Evolutionary conservation across 2,329 filamentous ascomycete species (phyloP).

Genomic region (Nigrograna mackinnonii): DNA sequence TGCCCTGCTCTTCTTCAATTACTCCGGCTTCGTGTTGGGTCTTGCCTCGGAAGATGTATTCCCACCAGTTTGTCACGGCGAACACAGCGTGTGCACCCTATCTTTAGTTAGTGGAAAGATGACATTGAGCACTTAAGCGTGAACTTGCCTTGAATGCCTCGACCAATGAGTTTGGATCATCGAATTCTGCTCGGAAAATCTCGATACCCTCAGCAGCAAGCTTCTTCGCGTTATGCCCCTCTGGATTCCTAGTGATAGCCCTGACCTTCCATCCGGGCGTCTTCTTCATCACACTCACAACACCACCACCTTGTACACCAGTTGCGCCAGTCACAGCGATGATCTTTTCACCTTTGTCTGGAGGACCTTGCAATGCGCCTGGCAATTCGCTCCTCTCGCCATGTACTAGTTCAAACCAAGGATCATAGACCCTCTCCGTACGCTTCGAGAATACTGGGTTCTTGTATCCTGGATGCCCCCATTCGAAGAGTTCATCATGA

Average conservation of each 20-base stretch:
- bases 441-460: constrained; percentile 48
- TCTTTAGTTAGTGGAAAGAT: too few species aligned
- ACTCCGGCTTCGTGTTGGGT: constrained; percentile 36
- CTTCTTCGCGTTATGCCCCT: constrained; percentile 22
- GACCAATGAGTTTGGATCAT: constrained; percentile 20
- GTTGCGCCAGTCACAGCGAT: constrained; percentile 33
- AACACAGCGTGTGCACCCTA: constrained; percentile 35
- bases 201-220: constrained; percentile 22
- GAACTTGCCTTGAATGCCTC: constrained; percentile 18
- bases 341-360: constrained; percentile 20
- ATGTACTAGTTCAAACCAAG: constrained; percentile 49
- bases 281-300: constrained; percentile 27
- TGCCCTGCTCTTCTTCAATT: constrained; percentile 45
- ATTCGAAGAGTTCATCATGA: constrained; percentile 41
- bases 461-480: constrained; percentile 38
- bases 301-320: constrained; percentile 28
- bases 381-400: constrained; percentile 47
- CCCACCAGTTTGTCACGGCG: constrained; percentile 49
- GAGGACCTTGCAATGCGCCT: constrained; percentile 34
- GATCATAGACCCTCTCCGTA: constrained; percentile 52
- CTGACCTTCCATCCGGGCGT: constrained; percentile 24
- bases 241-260: constrained; percentile 21
- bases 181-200: constrained; percentile 21
- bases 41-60: constrained; percentile 30
- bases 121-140: background rate